A percentile compares a stretch with the other conserved stretches of the same genome.
Conservation (phyloP, 495 filamentous ascomycete genomes). For the Penicillium ochrochloron region DNA sequence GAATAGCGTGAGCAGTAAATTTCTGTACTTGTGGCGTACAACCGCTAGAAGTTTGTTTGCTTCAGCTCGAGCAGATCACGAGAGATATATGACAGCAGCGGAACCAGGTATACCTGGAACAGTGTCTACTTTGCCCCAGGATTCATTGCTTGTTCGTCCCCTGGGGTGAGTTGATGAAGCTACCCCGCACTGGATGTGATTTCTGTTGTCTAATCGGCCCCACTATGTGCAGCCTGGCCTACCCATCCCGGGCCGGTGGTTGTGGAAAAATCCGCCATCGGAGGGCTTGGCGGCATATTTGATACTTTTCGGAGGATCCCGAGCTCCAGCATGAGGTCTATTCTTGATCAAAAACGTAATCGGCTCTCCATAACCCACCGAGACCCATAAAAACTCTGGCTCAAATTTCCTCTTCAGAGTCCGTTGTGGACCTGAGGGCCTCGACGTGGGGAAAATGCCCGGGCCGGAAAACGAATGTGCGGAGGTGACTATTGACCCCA, state of each 20-base stretch:
- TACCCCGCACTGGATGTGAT: not conserved
- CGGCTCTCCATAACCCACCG: not conserved
- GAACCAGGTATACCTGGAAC: not conserved
- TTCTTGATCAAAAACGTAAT: conserved; percentile 1
- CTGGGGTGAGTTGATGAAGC: not conserved
- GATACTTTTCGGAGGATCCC: not conserved
- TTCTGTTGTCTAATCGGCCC: not conserved
- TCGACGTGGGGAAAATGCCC: not conserved
- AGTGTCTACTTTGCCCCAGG: not conserved
- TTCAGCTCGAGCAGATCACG: not conserved
- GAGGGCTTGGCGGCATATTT: not conserved
- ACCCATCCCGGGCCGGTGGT: not conserved
- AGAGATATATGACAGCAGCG: not conserved
- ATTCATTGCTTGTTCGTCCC: not conserved
- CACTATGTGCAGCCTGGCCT: not conserved
- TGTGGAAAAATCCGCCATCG: not conserved
- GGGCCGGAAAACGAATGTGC: not conserved
- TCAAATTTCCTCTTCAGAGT: conserved; percentile 1
- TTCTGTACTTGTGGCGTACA: not conserved
- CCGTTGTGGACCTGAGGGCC: not conserved
- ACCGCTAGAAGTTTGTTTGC: not conserved
- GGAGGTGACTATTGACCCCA: conserved; percentile 2
- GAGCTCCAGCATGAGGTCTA: not conserved
- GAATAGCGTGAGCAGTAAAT: not conserved
- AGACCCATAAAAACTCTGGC: conserved; percentile 3